These are phyloP conservation scores for Starmera dryadoides DNA, from an alignment of 805 yeast species.

Conservation along the genomic window DNA sequence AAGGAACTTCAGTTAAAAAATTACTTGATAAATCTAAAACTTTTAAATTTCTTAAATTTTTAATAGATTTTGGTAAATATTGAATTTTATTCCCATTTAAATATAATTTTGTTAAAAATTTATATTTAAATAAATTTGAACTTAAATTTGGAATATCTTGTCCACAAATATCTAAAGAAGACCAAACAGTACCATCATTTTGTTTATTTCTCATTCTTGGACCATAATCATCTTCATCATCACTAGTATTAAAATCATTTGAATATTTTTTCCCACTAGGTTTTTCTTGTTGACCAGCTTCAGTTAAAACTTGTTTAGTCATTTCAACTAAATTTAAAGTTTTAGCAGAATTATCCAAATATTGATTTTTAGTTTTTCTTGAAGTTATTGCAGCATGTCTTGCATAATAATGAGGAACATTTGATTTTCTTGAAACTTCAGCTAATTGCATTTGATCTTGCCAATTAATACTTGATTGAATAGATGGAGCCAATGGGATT, in stretches of 20 bases:
- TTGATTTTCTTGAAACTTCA: conserved; percentile 61
- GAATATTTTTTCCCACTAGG: conserved; percentile 30
- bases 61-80: conserved; percentile 58
- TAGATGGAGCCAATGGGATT: conserved; percentile 25
- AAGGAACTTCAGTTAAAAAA: conserved; percentile 62
- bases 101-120: conserved; percentile 79
- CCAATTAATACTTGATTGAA: conserved; percentile 48
- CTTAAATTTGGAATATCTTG: conserved; percentile 70
- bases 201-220: conserved; percentile 48
- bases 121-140: conserved; percentile 71
- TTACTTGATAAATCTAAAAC: conserved; percentile 84
- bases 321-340: conserved; percentile 29
- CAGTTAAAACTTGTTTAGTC: conserved; percentile 28
- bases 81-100: conserved; percentile 79
- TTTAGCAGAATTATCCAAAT: conserved; percentile 13
- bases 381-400: conserved; percentile 71
- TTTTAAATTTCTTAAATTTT: conserved; percentile 62
- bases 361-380: conserved; percentile 24
- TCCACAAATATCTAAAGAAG: conserved; percentile 86
- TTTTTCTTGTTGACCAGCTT: conserved; percentile 16
- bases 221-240: conserved; percentile 49
- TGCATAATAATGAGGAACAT: conserved; percentile 75
- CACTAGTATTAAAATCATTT: conserved; percentile 27
- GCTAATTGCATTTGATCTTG: conserved; percentile 72
- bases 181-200: conserved; percentile 79